Base-by-base conservation (phyloP, 306 rosid species). In the Fragaria ananassa region DNA sequence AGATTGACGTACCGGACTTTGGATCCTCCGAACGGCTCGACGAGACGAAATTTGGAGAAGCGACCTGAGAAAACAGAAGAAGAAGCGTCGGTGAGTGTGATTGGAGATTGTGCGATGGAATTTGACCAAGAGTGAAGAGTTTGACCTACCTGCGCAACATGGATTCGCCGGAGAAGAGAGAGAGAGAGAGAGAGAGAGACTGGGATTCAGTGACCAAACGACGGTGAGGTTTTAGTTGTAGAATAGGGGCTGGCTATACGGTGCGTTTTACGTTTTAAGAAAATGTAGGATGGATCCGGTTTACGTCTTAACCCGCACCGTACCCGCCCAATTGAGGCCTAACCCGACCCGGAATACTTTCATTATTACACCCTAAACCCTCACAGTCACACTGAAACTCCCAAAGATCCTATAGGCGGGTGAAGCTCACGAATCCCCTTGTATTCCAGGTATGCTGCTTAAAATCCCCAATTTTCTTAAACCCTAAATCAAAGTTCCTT, bases 1-100 rank as follows among this genome's bases (percentile, higher is more conserved):
- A 31, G 12, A 4, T 56, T 18, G 1, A 75, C 79, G 77, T 77
- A 84, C 97, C 97, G 78, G 97, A 65, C 70, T 80, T 78, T 74
- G 92, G 82, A 80, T 89, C 64, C 80, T 84, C 77, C 87, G 74
- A 80, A 79, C 25, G 19, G 84, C 81, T 29, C 83, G 83, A 54
- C 88, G 92, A 44, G 87, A 88, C 27, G 96, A 88, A 68, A 90
- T 66, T 88, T 86, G 76, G 81, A 90, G 67, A 81, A 95, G 68
- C 53, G 96, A 90, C 86, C 99, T 93, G 85, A 82, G 14, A 47
- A 8, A 79, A 79, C 47, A 50, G 69, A 18, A 50, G 17, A 25
- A 18, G 37, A 15, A 46, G 10, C 1, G 61, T 27, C 15, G 31
- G 5, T 41, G 29, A 39, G 0, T 4, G 51, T 45, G 53, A 56